These are phyloP conservation scores for Crithidia mellificae DNA, from an alignment of 208 protist species.

Conservation along the genomic window DNA sequence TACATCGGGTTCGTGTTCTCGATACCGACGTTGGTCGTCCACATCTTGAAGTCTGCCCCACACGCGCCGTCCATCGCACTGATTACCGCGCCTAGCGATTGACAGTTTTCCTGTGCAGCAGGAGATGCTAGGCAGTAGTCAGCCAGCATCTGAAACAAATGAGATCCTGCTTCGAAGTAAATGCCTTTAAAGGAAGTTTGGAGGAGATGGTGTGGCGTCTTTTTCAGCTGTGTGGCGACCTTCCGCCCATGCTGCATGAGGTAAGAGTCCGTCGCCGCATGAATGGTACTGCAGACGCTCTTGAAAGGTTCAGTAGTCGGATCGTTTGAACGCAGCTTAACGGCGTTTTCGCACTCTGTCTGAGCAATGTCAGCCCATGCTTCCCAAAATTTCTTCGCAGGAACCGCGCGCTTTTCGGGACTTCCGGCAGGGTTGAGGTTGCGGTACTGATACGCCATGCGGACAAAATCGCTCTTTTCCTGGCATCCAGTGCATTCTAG, in stretches of 20 bases:
- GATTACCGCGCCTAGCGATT: constrained; percentile 53
- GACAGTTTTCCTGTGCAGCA: constrained; percentile 48
- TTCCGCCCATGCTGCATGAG: constrained; percentile 84
- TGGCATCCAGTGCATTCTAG: constrained; percentile 76
- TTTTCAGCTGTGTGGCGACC: constrained; percentile 74
- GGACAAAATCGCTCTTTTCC: constrained; percentile 90
- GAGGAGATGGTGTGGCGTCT: constrained; percentile 60
- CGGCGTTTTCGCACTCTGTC: constrained; percentile 51
- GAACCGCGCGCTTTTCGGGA: constrained; percentile 60
- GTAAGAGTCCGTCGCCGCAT: constrained; percentile 61
- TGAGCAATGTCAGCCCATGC: constrained; percentile 67
- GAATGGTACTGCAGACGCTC: constrained; percentile 58
- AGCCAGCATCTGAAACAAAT: constrained; percentile 54
- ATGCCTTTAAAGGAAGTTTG: constrained; percentile 86
- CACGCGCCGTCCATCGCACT: constrained; percentile 42
- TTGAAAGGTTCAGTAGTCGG: constrained; percentile 38
- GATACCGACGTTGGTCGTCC: constrained; percentile 89
- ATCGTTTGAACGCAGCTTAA: constrained; percentile 48
- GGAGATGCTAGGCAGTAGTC: constrained; percentile 71
- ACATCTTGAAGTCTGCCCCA: constrained; percentile 59
- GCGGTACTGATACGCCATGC: constrained; percentile 69
- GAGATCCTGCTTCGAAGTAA: constrained; percentile 77
- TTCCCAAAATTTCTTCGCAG: constrained; percentile 76
- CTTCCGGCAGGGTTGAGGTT: constrained; percentile 61
- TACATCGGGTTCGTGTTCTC: constrained; percentile 94